phyloP scores from a whole-genome alignment of 495 filamentous ascomycete genomes.

The Neurospora africana region DNA sequence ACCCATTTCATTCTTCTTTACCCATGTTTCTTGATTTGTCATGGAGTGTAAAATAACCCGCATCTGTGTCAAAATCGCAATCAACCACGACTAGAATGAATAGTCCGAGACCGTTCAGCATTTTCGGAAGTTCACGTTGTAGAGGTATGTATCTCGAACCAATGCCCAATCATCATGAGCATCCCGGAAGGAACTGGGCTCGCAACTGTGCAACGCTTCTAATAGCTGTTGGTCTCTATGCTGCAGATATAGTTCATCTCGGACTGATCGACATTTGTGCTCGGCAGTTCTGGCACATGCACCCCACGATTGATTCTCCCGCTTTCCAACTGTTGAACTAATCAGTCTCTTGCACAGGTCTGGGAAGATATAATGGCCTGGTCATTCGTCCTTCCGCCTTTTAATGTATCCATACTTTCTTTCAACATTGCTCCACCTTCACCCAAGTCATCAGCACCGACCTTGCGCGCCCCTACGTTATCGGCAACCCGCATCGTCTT shows the following conservation, averaged over 20 bases:
- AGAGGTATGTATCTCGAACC: not conserved
- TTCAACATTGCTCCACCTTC: constrained; percentile 38
- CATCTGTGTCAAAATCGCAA: not conserved
- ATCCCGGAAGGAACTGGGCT: not conserved
- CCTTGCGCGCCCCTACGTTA: constrained; percentile 33
- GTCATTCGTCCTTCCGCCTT: too few species aligned
- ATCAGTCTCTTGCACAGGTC: not conserved
- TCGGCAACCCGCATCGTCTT: constrained; percentile 39
- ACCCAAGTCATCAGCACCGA: constrained; percentile 38
- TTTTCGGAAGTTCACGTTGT: not conserved
- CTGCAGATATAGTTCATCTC: not conserved
- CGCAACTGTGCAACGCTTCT: not conserved
- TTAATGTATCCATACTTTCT: too few species aligned
- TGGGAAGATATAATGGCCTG: not conserved
- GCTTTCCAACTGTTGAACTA: not conserved
- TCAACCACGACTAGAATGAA: not conserved
- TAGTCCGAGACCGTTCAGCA: not conserved
- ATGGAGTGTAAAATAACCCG: not conserved
- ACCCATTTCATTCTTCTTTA: too few species aligned
- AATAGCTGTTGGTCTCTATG: not conserved
- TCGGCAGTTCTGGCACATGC: not conserved
- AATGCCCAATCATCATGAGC: not conserved
- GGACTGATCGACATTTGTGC: not conserved
- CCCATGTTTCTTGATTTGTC: not conserved
- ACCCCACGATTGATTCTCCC: not conserved